These are phyloP conservation scores for Zygoascus ofunaensis DNA, from an alignment of 805 yeast species.

Conservation along the genomic window DNA sequence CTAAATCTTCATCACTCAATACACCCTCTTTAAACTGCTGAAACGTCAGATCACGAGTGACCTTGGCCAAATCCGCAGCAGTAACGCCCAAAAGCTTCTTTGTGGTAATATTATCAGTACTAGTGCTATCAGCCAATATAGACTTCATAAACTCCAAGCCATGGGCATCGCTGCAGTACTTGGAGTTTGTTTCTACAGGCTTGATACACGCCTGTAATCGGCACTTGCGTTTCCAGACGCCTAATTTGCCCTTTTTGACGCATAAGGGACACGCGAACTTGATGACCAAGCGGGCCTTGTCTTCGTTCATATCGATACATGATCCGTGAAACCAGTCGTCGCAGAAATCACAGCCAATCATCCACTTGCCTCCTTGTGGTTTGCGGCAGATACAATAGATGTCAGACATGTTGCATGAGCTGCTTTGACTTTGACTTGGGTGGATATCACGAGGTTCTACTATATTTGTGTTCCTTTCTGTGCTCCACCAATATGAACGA, in stretches of 20 bases:
- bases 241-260: slow-evolving; percentile 20
- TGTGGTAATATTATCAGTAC: too few relatives aligned
- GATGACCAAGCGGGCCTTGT: slow-evolving; percentile 47
- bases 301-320: slow-evolving; percentile 54
- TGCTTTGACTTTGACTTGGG: too few relatives aligned
- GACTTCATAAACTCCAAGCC: slow-evolving; percentile 37
- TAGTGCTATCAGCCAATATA: neutral
- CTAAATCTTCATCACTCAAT: neutral
- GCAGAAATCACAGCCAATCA: slow-evolving; percentile 72
- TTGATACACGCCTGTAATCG: slow-evolving; percentile 47
- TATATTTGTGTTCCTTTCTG: too few relatives aligned
- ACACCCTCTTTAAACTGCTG: neutral
- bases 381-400: slow-evolving; percentile 64
- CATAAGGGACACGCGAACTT: slow-evolving; percentile 71
- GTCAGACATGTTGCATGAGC: neutral
- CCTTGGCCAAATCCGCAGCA: slow-evolving; percentile 9
- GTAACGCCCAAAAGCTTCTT: slow-evolving; percentile 10
- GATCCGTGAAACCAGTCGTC: slow-evolving; percentile 90
- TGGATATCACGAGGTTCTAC: too few relatives aligned
- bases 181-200: slow-evolving; percentile 44
- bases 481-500: too few relatives aligned
- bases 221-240: slow-evolving; percentile 73
- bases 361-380: slow-evolving; percentile 69
- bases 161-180: slow-evolving; percentile 70
- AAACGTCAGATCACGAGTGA: slow-evolving; percentile 3